Base-by-base conservation (phyloP, 257 asterid species). In the Gentiana macrophylla region DNA sequence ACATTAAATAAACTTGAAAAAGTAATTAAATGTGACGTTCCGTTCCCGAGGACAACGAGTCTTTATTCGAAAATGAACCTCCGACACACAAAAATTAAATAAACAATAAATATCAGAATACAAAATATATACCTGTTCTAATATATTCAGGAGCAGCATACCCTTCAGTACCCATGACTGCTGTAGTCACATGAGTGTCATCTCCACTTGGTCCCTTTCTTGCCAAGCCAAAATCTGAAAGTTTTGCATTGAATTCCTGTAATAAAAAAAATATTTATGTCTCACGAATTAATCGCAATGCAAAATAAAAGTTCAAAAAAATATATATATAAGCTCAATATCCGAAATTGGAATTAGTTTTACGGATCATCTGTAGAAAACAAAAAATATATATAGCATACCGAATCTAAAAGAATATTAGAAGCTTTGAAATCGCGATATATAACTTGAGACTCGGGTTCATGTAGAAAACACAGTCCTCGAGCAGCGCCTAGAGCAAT, bases 161-260 rank as follows among this genome's bases (percentile, higher is more conserved):
- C 48, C 97, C 97, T 24, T 81, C 86, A 15, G 97, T 89, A 4
- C 97, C 97, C 95, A 86, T 86, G 35, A 89, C 74, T 7, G 95
- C 81, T 1, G 95, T 83, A 0, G 94, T 74, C 4, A 86, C 92
- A 10, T 83, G 91, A 0, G 89, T 78, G 12, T 83, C 74, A 41
- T 89, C 92, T 12, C 92, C 95, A 56, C 79, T 82, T 1, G 92
- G 94, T 1, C 97, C 95, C 53, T 89, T 95, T 62, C 74, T 86
- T 10, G 97, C 97, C 0, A 86, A 76, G 56, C 97, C 95, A 35
- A 89, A 89, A 67, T 89, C 97, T 2, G 92, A 83, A 15, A 89
- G 76, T 66, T 85, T 89, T 1, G 84, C 80, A 0, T 71, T 78
- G 51, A 69, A 78, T 52, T 86, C 89, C 97, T 88, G 68, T 10